Evolutionary conservation across 306 rosid genomes (phyloP), one percentile per base, ranked within the genome.

Genomic region (Ammopiptanthus mongolicus): DNA sequence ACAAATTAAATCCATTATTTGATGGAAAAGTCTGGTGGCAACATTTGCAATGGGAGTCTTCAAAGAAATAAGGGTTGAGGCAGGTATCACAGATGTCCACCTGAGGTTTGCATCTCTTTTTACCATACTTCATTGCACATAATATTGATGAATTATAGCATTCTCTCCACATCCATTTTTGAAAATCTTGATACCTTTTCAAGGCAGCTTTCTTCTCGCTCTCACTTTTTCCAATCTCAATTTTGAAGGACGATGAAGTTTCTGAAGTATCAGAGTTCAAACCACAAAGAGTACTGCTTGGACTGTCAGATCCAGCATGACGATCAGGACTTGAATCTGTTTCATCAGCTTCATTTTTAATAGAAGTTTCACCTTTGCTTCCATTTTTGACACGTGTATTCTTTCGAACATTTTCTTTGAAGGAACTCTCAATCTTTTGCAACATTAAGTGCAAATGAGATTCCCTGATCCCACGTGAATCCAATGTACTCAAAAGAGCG

Each of bases 391-490:
- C 52, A 84, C 68, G 83, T 19, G 66, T 46, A 77, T 73, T 87
- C 88, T 85, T 87, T 15, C 75, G 71, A 80, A 90, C 83, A 79
- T 88, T 94, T 82, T 90, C 96, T 79, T 80, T 95, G 34, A 90
- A 95, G 72, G 89, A 79, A 55, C 78, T 57, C 84, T 92, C 97
- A 59, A 92, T 85, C 90, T 86, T 92, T 83, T 85, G 97, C 91
- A 95, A 74, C 97, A 95, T 92, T 65, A 88, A 69, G 46, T 92
- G 93, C 79, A 95, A 78, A 88, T 95, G 96, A 58, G 97, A 88
- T 81, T 95, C 99, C 84, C 99, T 89, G n/a, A 84, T 58, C 57
- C 99, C 99, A 6, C 99, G 99, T 7, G 92, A 58, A 75, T 95
- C 99, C 86, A 95, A 76, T 31, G 97, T 85, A 51, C 28, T 82